Evolutionary conservation across 2,329 filamentous ascomycete genomes (phyloP).

Genomic region (Penicillium sp.): DNA sequence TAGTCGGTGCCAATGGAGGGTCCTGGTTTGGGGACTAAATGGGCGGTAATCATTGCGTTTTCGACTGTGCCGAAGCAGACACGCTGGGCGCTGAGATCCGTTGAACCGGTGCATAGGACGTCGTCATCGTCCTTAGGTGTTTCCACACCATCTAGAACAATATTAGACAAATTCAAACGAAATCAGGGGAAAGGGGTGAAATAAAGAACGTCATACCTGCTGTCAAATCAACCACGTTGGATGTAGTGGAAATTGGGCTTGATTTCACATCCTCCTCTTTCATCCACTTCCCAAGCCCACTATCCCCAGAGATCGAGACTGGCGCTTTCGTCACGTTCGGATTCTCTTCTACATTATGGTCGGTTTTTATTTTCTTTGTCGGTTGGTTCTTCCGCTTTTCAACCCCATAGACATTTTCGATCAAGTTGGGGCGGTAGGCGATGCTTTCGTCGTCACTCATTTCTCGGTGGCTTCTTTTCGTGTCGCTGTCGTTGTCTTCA

Average conservation of each 20-base stretch:
- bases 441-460: conserved; percentile 27
- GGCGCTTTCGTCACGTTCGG: conserved; percentile 37
- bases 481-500: conserved; percentile 21
- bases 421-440: conserved; percentile 38
- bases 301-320: conserved; percentile 43
- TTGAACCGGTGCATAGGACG: conserved; percentile 42
- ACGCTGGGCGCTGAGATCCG: conserved; percentile 57
- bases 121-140: conserved; percentile 30
- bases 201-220: conserved; percentile 21
- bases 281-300: conserved; percentile 57
- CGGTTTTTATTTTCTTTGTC: conserved; percentile 57
- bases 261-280: conserved; percentile 48
- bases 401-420: conserved; percentile 69
- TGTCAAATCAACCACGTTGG: conserved; percentile 40
- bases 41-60: conserved; percentile 56
- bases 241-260: conserved; percentile 44
- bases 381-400: conserved; percentile 56
- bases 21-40: conserved; percentile 60
- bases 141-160: conserved; percentile 14
- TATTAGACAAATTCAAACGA: conserved; percentile 15
- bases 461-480: conserved; percentile 26
- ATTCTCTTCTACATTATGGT: conserved; percentile 37
- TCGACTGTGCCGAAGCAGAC: conserved; percentile 76
- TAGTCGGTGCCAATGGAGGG: conserved; percentile 49
- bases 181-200: background rate